Evolutionary conservation across 75 land plant species (phyloP).

Genomic region (Sequoia sempervirens): DNA sequence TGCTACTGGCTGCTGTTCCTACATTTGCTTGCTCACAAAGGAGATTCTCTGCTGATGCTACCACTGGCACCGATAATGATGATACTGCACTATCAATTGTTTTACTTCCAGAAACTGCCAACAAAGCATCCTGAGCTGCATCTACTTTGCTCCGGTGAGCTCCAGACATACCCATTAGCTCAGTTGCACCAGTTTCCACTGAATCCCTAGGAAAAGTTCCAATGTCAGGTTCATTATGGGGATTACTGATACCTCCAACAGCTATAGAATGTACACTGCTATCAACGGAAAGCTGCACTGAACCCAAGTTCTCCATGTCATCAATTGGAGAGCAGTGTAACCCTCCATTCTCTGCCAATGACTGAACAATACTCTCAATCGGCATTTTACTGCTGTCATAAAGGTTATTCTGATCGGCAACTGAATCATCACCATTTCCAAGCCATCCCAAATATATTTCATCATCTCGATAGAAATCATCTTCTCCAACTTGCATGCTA

Average conservation of each 20-base stretch:
- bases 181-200: not conserved
- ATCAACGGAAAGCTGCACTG: not conserved
- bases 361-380: constrained; percentile 7
- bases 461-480: constrained; percentile 18
- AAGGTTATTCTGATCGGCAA: not conserved
- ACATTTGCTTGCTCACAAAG: not conserved
- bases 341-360: not conserved
- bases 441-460: constrained; percentile 29
- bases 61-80: not conserved
- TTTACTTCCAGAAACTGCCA: not conserved
- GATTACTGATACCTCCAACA: not conserved
- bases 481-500: constrained; percentile 1
- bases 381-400: not conserved
- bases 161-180: not conserved
- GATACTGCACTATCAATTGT: not conserved
- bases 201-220: not conserved
- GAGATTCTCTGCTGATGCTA: not conserved
- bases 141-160: not conserved
- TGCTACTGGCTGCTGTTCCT: not conserved
- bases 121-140: not conserved
- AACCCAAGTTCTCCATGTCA: constrained; percentile 6
- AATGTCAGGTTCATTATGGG: not conserved
- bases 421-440: constrained; percentile 16
- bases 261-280: not conserved
- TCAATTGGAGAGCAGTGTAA: not conserved